These are phyloP conservation scores for Arthroderma uncinatum DNA, from an alignment of 2,329 filamentous ascomycete genomes.

Conservation along the genomic window DNA sequence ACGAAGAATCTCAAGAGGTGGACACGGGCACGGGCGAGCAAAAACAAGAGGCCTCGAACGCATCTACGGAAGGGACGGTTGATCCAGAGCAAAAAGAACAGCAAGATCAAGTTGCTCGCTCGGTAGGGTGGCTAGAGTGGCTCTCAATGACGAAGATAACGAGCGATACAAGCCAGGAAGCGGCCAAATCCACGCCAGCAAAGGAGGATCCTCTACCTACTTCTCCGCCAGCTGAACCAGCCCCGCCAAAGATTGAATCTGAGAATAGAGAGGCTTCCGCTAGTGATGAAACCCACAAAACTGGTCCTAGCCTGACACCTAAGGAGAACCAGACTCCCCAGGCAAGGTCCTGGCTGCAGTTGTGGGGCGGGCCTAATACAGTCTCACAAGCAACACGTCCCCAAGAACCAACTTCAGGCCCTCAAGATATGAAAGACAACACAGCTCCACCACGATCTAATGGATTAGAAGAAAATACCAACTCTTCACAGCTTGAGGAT, in stretches of 20 bases:
- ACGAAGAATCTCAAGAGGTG: not conserved
- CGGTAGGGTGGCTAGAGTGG: conserved; percentile 15
- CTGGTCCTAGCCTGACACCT: not conserved
- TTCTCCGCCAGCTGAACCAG: not conserved
- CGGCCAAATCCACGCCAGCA: conserved; percentile 8
- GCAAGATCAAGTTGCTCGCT: conserved; percentile 13
- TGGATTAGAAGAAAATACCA: not conserved
- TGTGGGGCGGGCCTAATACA: conserved; percentile 28
- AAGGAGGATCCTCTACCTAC: not conserved
- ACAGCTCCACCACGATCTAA: not conserved
- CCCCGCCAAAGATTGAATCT: not conserved
- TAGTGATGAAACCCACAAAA: not conserved
- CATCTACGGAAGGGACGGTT: not conserved
- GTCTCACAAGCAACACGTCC: conserved; percentile 12
- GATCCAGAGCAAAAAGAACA: conserved; percentile 2
- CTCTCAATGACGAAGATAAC: conserved; percentile 13
- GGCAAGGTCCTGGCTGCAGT: conserved; percentile 37
- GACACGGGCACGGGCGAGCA: not conserved
- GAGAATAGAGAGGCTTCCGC: not conserved
- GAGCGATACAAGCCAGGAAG: conserved; percentile 13
- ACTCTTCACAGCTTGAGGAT: not conserved
- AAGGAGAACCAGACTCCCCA: conserved; percentile 15
- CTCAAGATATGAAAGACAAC: not conserved
- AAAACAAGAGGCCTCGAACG: not conserved
- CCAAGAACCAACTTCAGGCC: conserved; percentile 19